A percentile compares a stretch with the other conserved stretches of the same genome.
Conservation (phyloP, 1,284 basidiomycete genomes). For the Thecaphora frezii region DNA sequence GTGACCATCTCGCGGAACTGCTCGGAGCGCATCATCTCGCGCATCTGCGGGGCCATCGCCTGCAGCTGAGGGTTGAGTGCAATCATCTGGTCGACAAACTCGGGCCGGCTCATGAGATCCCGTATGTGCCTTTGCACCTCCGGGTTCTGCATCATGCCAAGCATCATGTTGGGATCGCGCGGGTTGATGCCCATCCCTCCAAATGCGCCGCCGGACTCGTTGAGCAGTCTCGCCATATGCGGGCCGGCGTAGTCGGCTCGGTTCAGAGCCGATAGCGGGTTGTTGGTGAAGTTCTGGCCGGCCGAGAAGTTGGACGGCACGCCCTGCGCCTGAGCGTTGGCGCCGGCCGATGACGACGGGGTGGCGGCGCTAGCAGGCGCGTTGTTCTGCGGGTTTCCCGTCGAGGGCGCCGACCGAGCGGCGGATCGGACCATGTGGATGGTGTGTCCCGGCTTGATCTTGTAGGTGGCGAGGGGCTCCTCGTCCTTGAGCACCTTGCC, state of each 20-base stretch:
- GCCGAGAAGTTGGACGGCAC: conserved; percentile 53
- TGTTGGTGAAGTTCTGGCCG: conserved; percentile 55
- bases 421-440: conserved; percentile 56
- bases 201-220: conserved; percentile 46
- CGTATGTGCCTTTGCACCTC: conserved; percentile 54
- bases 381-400: conserved; percentile 34
- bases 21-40: conserved; percentile 51
- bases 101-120: conserved; percentile 49
- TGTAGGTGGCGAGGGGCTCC: conserved; percentile 47
- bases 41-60: conserved; percentile 50
- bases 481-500: conserved; percentile 57
- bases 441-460: conserved; percentile 52
- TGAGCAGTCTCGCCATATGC: conserved; percentile 53
- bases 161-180: conserved; percentile 55
- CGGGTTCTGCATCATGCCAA: conserved; percentile 53
- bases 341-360: neutral
- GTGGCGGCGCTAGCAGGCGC: conserved; percentile 20
- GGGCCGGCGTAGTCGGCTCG: conserved; percentile 55
- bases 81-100: conserved; percentile 56
- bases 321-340: conserved; percentile 41
- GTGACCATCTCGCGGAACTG: conserved; percentile 54
- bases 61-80: conserved; percentile 53
- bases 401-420: conserved; percentile 36
- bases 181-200: conserved; percentile 53
- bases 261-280: conserved; percentile 53